Evolutionary conservation across 2,329 filamentous ascomycete species (phyloP), one percentile per base, ranked within the genome.

Genomic region (Tympanopsis confertula): DNA sequence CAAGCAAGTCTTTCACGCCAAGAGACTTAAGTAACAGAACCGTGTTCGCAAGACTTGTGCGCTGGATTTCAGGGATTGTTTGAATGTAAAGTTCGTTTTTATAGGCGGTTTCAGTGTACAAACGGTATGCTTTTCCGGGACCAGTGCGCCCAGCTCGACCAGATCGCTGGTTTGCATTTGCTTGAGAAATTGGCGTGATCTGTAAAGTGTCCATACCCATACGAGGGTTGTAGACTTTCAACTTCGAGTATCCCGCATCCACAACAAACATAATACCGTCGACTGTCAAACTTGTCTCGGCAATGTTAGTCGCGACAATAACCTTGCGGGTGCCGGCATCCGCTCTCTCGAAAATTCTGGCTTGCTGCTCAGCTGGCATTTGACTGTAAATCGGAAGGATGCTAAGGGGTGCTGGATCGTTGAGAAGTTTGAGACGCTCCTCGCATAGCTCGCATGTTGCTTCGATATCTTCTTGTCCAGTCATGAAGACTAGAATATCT

Each of bases 401-500:
- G 30, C 30, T 33, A 30, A 82, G 65, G 45, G 80, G 78, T 4
- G 77, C 74, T 10, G 78, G 78, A 45, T 82, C 76, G 41, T 81
- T 81, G 19, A 82, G 59, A 39, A 79, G 57, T 32, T 71, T 71
- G 28, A 82, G 55, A 33, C 78, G 58, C 46, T 82, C 78, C 14
- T 73, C 74, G 12, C 82, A 65, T 5, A 82, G 61, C 46, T 82
- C 78, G 44, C 78, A 82, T 1, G 78, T 82, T 26, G 71, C 71
- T 50, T 82, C 78, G 44, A 83, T 83, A 47, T 83, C 78, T 54
- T 83, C 78, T 51, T 82, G 78, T 20, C 78, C 78, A 1, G 78
- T 83, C 78, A 83, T 82, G 55, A 83, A 83, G 5, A 82, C 77
- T 14, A 83, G 62, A 35, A 83, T 82, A 53, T 83, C 78, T 13